phyloP scores from a whole-genome alignment of 2,329 filamentous ascomycete genomes.

The Diaporthe ilicicola region DNA sequence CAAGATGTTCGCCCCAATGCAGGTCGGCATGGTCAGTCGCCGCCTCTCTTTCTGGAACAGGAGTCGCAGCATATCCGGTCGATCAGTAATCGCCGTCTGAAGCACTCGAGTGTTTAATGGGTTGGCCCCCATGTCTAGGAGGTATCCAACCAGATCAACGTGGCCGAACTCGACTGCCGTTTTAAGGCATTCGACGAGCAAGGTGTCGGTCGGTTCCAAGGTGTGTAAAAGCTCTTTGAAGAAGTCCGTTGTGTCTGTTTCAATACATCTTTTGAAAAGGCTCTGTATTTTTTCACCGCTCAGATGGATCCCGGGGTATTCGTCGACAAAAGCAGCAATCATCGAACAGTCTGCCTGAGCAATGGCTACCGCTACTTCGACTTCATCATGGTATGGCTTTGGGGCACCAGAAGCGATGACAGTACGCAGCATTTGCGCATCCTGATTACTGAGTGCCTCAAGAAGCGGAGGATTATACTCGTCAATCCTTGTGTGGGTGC shows the following conservation, averaged over 20 bases:
- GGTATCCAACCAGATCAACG: neutral
- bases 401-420: neutral
- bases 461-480: neutral
- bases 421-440: neutral
- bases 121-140: neutral
- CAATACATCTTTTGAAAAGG: fast-evolving
- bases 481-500: neutral
- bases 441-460: neutral
- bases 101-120: fast-evolving
- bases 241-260: neutral
- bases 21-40: neutral
- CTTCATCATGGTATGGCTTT: neutral
- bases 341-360: neutral
- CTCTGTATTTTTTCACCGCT: neutral
- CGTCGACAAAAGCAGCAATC: neutral
- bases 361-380: neutral
- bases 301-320: neutral
- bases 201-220: fast-evolving
- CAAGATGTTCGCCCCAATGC: neutral
- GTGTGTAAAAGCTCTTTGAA: neutral
- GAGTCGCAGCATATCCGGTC: neutral
- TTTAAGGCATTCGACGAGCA: neutral
- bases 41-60: neutral
- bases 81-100: neutral
- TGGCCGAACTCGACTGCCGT: neutral